phyloP scores from a whole-genome alignment of 1,284 basidiomycete species.

The Boletus semigastroideus region DNA sequence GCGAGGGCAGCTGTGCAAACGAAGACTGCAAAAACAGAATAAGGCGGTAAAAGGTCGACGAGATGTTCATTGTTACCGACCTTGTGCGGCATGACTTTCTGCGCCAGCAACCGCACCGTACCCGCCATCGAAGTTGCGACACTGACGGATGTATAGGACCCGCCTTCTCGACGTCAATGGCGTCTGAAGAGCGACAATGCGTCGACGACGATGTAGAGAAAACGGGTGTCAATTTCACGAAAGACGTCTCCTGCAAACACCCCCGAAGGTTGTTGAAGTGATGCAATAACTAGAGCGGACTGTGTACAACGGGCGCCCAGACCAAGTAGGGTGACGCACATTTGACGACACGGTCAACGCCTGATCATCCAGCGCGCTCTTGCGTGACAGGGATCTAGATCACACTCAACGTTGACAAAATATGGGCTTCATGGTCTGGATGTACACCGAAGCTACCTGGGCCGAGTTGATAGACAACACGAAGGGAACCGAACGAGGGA shows the following conservation, averaged over 20 bases:
- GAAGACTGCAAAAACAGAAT: slow-evolving; percentile 59
- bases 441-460: too few relatives aligned
- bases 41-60: neutral
- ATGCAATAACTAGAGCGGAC: slow-evolving; percentile 66
- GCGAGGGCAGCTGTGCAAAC: slow-evolving; percentile 87
- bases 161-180: slow-evolving; percentile 64
- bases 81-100: slow-evolving; percentile 92
- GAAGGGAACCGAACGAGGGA: too few relatives aligned
- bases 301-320: neutral
- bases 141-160: slow-evolving; percentile 73
- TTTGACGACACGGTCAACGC: slow-evolving; percentile 67
- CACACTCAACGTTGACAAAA: too few relatives aligned
- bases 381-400: slow-evolving; percentile 74
- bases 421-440: too few relatives aligned
- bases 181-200: slow-evolving; percentile 79
- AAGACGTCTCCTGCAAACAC: slow-evolving; percentile 89
- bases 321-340: slow-evolving; percentile 47
- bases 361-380: slow-evolving; percentile 73
- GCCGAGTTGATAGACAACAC: too few relatives aligned
- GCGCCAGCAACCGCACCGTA: slow-evolving; percentile 85
- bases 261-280: slow-evolving; percentile 82
- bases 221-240: slow-evolving; percentile 92
- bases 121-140: slow-evolving; percentile 94
- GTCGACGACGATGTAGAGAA: slow-evolving; percentile 84
- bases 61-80: slow-evolving; percentile 41